A percentile compares a stretch with the other conserved stretches of the same genome.
phyloP scores from a whole-genome alignment of 192 early-diverging fungal species.

The Entrophospora sp. region DNA sequence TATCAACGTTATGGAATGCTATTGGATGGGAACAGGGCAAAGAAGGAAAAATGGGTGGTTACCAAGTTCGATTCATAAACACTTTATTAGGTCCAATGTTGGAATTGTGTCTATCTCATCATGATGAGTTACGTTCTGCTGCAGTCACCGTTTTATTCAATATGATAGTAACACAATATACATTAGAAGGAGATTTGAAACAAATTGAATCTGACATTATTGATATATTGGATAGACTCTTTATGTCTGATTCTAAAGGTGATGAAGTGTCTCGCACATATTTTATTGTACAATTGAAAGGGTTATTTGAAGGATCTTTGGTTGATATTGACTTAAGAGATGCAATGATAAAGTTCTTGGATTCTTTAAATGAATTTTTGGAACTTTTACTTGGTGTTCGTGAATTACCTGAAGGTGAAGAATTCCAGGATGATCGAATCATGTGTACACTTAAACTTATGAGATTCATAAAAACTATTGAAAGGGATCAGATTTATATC shows the following conservation, averaged over 20 bases:
- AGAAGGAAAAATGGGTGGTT: neutral
- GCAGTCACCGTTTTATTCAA: conserved; percentile 24
- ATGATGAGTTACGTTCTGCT: conserved; percentile 22
- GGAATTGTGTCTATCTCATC: too few species aligned
- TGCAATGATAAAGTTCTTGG: too few species aligned
- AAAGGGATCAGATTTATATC: conserved; percentile 50
- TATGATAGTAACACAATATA: too few species aligned
- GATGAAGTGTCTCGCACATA: conserved; percentile 11
- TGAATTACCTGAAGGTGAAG: conserved; percentile 40
- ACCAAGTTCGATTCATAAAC: conserved; percentile 11
- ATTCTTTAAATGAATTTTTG: too few species aligned
- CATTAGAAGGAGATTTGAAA: too few species aligned
- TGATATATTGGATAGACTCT: conserved; percentile 26
- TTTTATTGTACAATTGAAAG: too few species aligned
- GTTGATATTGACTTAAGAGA: too few species aligned
- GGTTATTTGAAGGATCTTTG: too few species aligned
- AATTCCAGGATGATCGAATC: conserved; percentile 51
- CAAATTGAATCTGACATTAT: conserved; percentile 26
- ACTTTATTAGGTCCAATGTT: conserved; percentile 25
- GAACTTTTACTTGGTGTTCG: too few species aligned
- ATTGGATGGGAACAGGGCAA: too few species aligned
- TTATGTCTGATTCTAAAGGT: conserved; percentile 32
- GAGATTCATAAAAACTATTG: conserved; percentile 49
- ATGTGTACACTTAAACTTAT: conserved; percentile 51
- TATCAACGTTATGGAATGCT: too few species aligned